Percentiles rank a stretch among this genome's conserved stretches.
Evolutionary conservation across 495 filamentous ascomycete genomes (phyloP).

Genomic region (Xylaria castorea): DNA sequence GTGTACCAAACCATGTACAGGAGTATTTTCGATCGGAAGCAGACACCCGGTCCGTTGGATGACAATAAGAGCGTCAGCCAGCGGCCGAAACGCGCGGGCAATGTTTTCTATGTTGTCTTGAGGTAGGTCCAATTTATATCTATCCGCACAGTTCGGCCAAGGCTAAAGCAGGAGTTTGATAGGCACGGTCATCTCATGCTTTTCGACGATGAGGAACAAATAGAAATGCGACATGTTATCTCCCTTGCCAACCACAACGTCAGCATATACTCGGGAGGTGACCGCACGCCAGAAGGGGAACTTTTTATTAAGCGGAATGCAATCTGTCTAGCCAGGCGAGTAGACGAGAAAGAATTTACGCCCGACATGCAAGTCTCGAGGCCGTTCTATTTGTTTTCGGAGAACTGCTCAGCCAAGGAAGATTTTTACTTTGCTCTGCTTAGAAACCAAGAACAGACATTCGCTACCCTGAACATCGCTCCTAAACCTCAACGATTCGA

Average conservation of each 20-base stretch:
- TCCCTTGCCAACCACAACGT: slow-evolving; percentile 87
- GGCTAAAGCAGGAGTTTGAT: slow-evolving; percentile 16
- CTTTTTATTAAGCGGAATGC: slow-evolving; percentile 96
- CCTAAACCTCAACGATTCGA: slow-evolving; percentile 82
- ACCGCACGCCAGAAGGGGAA: slow-evolving; percentile 85
- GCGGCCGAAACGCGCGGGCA: slow-evolving; percentile 74
- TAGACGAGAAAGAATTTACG: slow-evolving; percentile 61
- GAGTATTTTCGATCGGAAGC: slow-evolving; percentile 89
- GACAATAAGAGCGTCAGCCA: slow-evolving; percentile 58
- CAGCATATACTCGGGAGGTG: slow-evolving; percentile 83
- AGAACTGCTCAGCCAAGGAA: slow-evolving; percentile 93
- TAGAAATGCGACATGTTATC: slow-evolving; percentile 94
- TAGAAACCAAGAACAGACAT: slow-evolving; percentile 76
- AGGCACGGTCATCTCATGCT: slow-evolving; percentile 98
- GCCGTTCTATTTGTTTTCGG: slow-evolving; percentile 92
- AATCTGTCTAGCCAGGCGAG: slow-evolving; percentile 78
- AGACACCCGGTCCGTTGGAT: slow-evolving; percentile 56
- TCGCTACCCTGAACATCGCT: slow-evolving; percentile 60
- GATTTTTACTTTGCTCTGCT: slow-evolving; percentile 97
- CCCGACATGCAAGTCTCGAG: slow-evolving; percentile 64
- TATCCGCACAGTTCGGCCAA: background rate
- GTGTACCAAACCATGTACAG: slow-evolving; percentile 98
- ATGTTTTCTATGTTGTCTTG: slow-evolving; percentile 93
- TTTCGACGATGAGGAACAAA: slow-evolving; percentile 87
- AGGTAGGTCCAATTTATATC: slow-evolving; percentile 60